These are phyloP conservation scores for Blepharisma stoltei DNA, from an alignment of 73 alveolate genomes.

Conservation along the genomic window DNA sequence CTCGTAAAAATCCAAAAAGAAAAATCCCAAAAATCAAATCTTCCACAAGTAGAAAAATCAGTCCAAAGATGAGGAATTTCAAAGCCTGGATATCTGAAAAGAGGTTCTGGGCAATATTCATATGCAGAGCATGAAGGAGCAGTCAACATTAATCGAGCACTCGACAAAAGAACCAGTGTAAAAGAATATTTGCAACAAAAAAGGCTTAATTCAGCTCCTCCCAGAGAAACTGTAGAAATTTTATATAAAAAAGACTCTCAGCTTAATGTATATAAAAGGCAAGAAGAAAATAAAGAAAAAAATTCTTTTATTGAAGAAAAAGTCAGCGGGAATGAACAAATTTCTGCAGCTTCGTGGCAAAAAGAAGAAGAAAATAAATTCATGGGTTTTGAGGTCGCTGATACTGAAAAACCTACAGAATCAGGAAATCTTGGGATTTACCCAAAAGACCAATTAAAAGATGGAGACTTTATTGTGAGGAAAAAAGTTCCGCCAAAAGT, in stretches of 20 bases:
- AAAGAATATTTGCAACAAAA: background rate
- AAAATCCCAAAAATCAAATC: background rate
- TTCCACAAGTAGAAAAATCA: background rate
- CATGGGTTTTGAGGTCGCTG: background rate
- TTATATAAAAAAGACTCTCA: background rate
- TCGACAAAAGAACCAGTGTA: background rate
- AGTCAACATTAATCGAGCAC: background rate
- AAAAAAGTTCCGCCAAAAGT: background rate
- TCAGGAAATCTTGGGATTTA: background rate
- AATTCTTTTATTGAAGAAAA: background rate
- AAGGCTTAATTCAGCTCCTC: background rate
- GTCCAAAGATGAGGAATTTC: background rate
- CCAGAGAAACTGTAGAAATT: background rate
- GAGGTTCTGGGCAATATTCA: slow-evolving; percentile 16
- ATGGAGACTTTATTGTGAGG: background rate
- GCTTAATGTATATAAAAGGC: background rate
- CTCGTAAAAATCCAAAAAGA: background rate
- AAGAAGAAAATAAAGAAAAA: background rate
- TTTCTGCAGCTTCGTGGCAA: background rate
- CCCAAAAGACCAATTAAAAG: too few species aligned
- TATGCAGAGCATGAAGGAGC: background rate
- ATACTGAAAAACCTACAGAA: background rate
- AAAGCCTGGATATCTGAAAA: slow-evolving; percentile 17
- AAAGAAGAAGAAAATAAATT: background rate
- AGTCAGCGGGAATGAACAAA: background rate